Evolutionary conservation across 2,329 filamentous ascomycete species (phyloP).

Genomic region (Nakataea oryzae): DNA sequence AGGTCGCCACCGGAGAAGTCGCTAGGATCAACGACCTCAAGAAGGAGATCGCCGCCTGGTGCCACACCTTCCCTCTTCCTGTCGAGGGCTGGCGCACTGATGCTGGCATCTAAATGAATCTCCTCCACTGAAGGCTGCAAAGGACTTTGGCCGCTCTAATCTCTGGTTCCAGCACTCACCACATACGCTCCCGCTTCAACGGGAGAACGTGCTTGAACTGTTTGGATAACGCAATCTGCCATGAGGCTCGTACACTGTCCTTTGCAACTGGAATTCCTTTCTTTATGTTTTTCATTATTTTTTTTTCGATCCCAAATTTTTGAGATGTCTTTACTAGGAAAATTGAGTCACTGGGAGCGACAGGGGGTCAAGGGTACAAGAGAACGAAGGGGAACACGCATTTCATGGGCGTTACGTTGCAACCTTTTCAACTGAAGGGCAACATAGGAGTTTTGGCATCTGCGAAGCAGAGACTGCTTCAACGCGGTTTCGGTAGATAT

Average conservation of each 20-base stretch:
- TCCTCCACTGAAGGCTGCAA: background rate
- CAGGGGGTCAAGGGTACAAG: constrained; percentile 7
- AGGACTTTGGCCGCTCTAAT: background rate
- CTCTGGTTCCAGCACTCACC: background rate
- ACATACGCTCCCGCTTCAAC: background rate
- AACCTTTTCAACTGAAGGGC: constrained; percentile 15
- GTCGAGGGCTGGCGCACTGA: constrained; percentile 62
- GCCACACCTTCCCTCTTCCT: constrained; percentile 83
- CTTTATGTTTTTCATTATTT: constrained; percentile 5
- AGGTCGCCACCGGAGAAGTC: constrained; percentile 69
- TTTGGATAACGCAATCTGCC: background rate
- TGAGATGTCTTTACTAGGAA: background rate
- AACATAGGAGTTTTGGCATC: constrained; percentile 17
- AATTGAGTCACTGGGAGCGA: constrained; percentile 4
- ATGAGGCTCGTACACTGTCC: background rate
- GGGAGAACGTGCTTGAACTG: background rate
- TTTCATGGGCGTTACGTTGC: constrained; percentile 24
- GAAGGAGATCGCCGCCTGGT: constrained; percentile 86
- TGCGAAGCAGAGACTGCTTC: constrained; percentile 23
- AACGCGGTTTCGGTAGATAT: constrained; percentile 22
- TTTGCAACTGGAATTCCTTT: background rate
- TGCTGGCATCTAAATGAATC: constrained; percentile 40
- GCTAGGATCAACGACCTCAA: constrained; percentile 74
- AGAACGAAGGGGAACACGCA: constrained; percentile 13
- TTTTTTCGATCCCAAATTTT: background rate